Evolutionary conservation across 2,329 filamentous ascomycete species (phyloP).

Genomic region (Sarocladium brachiariae): DNA sequence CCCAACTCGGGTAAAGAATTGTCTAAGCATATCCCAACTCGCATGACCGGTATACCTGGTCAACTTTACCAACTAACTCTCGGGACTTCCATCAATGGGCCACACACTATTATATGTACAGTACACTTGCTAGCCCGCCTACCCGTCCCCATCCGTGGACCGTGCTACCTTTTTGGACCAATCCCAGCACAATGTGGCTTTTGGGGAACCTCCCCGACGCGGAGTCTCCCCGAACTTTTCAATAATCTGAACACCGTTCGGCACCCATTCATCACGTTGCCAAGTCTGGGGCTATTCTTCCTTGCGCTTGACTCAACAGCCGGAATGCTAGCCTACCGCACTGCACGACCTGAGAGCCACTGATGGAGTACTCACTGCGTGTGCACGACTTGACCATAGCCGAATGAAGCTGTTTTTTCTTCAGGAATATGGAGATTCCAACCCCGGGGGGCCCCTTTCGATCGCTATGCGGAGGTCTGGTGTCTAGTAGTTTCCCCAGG

Average conservation of each 20-base stretch:
- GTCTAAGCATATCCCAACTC: too few relatives aligned
- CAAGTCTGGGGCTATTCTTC: neutral
- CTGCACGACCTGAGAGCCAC: neutral
- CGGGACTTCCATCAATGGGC: constrained; percentile 3
- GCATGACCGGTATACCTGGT: too few relatives aligned
- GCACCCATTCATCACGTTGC: neutral
- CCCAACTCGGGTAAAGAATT: constrained; percentile 6
- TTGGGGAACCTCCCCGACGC: constrained; percentile 10
- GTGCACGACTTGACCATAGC: neutral
- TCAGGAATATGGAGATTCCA: neutral
- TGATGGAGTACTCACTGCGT: neutral
- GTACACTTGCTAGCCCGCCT: neutral
- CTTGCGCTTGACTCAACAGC: constrained; percentile 2
- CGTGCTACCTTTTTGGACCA: neutral
- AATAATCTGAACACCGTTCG: neutral
- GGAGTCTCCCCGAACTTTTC: constrained; percentile 7
- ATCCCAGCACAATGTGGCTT: constrained; percentile 4
- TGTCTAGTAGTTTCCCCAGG: constrained; percentile 9
- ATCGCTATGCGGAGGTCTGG: constrained; percentile 6
- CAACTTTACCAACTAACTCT: too few relatives aligned
- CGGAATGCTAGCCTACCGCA: constrained; percentile 3
- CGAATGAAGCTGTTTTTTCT: neutral
- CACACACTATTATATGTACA: neutral
- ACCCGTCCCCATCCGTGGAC: neutral
- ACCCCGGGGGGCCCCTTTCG: neutral